Conservation (phyloP, 1,284 basidiomycete genomes). For the Omphalotus olearius region DNA sequence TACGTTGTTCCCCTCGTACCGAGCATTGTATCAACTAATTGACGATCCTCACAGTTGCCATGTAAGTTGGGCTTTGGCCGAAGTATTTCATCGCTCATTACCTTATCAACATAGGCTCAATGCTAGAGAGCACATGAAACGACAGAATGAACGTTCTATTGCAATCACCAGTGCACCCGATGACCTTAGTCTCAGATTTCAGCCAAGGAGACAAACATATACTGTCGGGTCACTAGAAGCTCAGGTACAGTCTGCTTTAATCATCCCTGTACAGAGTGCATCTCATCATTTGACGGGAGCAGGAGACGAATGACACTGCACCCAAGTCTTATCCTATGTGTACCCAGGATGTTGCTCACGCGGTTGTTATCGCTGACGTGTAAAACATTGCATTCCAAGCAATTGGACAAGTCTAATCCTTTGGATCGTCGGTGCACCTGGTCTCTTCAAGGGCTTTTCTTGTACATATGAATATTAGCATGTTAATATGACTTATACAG, state of each 20-base stretch:
- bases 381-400: background rate
- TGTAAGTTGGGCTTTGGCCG: background rate
- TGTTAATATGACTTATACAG: too few relatives aligned
- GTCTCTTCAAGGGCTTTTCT: too few relatives aligned
- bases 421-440: too few relatives aligned
- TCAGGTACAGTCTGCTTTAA: background rate
- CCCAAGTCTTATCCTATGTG: background rate
- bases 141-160: background rate
- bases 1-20: constrained; percentile 12
- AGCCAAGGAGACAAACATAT: background rate
- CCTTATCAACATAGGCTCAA: constrained; percentile 5
- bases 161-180: background rate
- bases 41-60: background rate
- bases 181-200: background rate
- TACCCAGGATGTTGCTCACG: background rate
- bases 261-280: background rate
- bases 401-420: too few relatives aligned
- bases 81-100: background rate
- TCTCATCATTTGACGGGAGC: background rate
- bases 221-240: background rate
- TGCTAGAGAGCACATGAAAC: background rate
- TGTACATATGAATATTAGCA: too few relatives aligned
- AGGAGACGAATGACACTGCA: background rate
- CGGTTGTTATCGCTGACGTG: background rate
- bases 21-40: background rate